Percentiles rank a stretch among this genome's conserved stretches.
Conservation (phyloP, 208 protist genomes). For the Leishmania gerbilli region DNA sequence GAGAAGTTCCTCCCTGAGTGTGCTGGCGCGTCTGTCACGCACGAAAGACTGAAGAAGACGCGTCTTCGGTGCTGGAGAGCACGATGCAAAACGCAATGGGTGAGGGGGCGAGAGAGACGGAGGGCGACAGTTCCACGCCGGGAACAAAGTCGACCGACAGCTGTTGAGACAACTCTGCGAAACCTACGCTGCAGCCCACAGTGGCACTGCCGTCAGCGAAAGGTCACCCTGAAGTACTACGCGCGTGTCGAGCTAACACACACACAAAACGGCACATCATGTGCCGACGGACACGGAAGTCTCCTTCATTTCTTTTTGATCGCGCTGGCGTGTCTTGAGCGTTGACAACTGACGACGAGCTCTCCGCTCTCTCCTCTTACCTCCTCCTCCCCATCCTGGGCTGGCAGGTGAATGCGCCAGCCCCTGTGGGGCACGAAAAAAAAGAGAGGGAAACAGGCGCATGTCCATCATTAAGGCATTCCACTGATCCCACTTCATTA, state of each 20-base stretch:
- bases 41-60: not conserved
- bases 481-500: not conserved
- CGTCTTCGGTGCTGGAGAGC: not conserved
- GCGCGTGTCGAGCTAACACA: not conserved
- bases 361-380: not conserved
- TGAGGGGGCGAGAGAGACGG: not conserved
- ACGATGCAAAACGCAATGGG: not conserved
- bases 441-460: not conserved
- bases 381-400: not conserved
- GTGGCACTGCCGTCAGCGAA: not conserved
- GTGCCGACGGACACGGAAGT: not conserved
- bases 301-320: not conserved
- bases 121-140: not conserved
- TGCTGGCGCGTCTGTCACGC: not conserved
- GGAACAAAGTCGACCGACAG: not conserved
- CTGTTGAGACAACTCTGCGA: not conserved
- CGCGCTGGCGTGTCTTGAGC: not conserved
- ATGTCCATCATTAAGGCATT: not conserved
- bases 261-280: not conserved
- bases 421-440: no score
- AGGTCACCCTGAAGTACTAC: not conserved
- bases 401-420: not conserved
- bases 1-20: not conserved
- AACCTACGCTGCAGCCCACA: not conserved
- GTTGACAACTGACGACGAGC: not conserved